Evolutionary conservation across 2,329 filamentous ascomycete species (phyloP).

Genomic region (Anthostomella pinea): DNA sequence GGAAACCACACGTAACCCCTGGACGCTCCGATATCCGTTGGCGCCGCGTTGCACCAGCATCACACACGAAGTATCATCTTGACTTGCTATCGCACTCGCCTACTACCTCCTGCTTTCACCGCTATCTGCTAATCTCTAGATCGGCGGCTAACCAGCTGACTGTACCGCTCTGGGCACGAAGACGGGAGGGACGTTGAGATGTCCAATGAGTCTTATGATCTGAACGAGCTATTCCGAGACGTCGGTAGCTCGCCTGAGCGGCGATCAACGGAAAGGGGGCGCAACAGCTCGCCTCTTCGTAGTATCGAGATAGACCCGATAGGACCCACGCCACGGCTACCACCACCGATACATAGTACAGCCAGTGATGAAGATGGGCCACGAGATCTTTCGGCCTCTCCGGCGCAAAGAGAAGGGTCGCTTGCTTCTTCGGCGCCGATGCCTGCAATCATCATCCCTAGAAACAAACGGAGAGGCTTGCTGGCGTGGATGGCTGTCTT

Average conservation of each 20-base stretch:
- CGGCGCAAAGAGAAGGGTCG: constrained; percentile 10
- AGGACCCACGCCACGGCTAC: no score
- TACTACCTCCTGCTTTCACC: no score
- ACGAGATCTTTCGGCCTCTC: background rate
- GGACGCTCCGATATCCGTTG: no score
- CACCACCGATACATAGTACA: no score
- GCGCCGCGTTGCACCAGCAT: no score
- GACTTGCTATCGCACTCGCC: no score
- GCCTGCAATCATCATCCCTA: constrained; percentile 19
- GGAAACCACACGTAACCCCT: no score
- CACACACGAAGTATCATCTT: no score
- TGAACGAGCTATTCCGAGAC: constrained; percentile 8
- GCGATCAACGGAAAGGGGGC: constrained; percentile 9
- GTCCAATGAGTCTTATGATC: constrained; percentile 7
- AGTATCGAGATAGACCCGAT: no score
- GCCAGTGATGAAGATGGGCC: constrained; percentile 17
- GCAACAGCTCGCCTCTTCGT: no score
- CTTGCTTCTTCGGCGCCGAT: constrained; percentile 16
- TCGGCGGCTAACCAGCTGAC: no score
- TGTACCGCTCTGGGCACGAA: background rate
- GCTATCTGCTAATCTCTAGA: no score
- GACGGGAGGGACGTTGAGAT: constrained; percentile 1
- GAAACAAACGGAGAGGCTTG: constrained; percentile 60
- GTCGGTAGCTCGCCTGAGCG: background rate
- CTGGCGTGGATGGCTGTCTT: constrained; percentile 68